Evolutionary conservation across 2,329 filamentous ascomycete species (phyloP).

Genomic region (Pseudogymnoascus sp.): DNA sequence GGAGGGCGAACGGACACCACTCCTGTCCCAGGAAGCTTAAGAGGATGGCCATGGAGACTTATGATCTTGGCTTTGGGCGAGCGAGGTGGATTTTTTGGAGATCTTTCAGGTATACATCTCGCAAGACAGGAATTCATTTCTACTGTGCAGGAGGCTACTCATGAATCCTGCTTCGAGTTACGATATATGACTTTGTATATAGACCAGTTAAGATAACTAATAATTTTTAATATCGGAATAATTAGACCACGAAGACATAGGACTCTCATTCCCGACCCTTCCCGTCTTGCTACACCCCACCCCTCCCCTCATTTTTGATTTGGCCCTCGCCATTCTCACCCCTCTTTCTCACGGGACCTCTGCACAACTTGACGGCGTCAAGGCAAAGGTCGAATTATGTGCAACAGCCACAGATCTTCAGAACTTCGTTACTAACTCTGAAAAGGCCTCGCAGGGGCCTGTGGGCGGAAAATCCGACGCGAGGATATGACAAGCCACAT

Average conservation of each 20-base stretch:
- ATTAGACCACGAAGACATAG: neutral
- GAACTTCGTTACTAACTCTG: too few relatives aligned
- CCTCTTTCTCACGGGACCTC: too few relatives aligned
- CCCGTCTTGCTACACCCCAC: too few relatives aligned
- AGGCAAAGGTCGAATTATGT: too few relatives aligned
- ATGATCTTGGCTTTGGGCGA: neutral
- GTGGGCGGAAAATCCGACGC: too few relatives aligned
- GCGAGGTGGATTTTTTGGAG: neutral
- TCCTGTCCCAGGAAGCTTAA: neutral
- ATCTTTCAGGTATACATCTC: neutral
- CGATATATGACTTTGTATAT: constrained; percentile 8
- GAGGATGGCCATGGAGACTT: neutral
- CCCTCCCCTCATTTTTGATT: too few relatives aligned
- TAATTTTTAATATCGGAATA: neutral
- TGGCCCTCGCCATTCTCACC: too few relatives aligned
- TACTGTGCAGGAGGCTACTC: neutral
- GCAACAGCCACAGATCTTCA: too few relatives aligned
- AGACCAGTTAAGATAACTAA: neutral
- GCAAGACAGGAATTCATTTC: neutral
- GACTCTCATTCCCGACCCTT: too few relatives aligned
- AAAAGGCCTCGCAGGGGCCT: too few relatives aligned
- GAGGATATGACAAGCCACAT: neutral
- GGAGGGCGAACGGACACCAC: neutral
- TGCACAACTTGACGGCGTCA: too few relatives aligned
- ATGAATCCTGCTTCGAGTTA: neutral